Evolutionary conservation across 345 rosid genomes (phyloP), one percentile per base, ranked within the genome.

Genomic region (Lumnitzera racemosa): DNA sequence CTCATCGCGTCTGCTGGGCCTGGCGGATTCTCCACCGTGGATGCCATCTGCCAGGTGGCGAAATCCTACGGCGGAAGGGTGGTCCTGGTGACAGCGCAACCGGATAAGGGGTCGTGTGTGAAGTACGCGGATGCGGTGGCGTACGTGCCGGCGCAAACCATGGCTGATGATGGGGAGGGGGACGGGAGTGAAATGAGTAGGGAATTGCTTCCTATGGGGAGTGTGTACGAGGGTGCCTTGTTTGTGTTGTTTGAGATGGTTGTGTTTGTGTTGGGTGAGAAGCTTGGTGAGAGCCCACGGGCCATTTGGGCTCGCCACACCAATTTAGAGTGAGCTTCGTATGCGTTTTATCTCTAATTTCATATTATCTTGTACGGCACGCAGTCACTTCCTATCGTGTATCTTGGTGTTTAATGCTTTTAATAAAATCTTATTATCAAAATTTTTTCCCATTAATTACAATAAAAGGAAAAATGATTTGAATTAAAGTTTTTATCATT

Each of bases 171-270:
- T 48, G 74, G 59, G 2, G 78, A 10, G 2, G 82, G 15, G 2
- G 27, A 46, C 9, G 75, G 10, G 1, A 77, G 13, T 1, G 50
- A 24, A 3, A 66, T 41, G 11, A 24, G 67, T 0, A 61, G 88
- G 70, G 58, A 59, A 68, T 59, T 92, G 79, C 62, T 92, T 75
- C 98, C 97, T 53, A 92, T 89, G 96, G 96, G 94, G 47, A 92
- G 96, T 73, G 81, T 82, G 25, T 92, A 83, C 58, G 96, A 89
- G 76, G 95, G 98, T 55, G 86, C 88, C 4, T 46, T 87, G 88
- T 92, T 87, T 52, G 89, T 91, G 54, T 64, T 87, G 91, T 91
- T 89, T 71, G 98, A 92, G 80, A 85, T 89, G 95, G 91, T 83
- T 55, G 82, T 92, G 49, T 83, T 74, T 71, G 81, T 70, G 55